Base-by-base conservation (phyloP, 192 early-diverging fungal species). In the Chytriomyces sp. region DNA sequence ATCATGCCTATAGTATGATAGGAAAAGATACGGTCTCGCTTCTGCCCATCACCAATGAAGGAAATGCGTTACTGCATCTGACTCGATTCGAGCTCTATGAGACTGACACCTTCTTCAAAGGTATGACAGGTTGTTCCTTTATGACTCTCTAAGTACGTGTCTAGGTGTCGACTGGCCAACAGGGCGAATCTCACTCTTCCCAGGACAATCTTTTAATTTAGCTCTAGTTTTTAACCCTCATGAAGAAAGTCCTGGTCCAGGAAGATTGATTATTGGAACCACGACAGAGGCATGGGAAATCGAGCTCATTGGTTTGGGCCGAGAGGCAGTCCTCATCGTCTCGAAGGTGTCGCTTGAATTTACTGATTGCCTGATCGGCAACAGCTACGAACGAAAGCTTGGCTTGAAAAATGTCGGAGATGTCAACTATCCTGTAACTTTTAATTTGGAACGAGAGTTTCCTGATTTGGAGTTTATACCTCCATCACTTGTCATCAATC, bases 371-470 rank as follows among this genome's bases (percentile, higher is more conserved):
- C 60, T 89, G 19, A 89, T 89, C 60, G 88, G 88, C 59, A 89
- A 89, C 73, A 72, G 83, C 2, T 89, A 89, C 67, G 86, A 89
- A 61, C 84, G 89, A 66, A 86, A 86, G 64, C 70, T 89, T 19
- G 84, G 82, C 8, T 69, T 89, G 17, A 89, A 89, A 74, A 89
- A 89, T 60, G 83, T 89, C 39, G 88, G 88, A 14, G 88, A 89
- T 74, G 88, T 89, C 52, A 89, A 89, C 60, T 89, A 89, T 75
- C 88, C 88, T 1, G 81, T 89, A 3, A 80, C 81, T 6, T 88
- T 88, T 65, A 80, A 74, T 39, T 70, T 88, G 40, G 86, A 89
- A 39, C 72, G 77, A 44, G 78, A 86, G 56, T 82, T 82, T 72
- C 62, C 82, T 3, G 85, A 89, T 54, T 44, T 89, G 30, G 77